Percentiles rank a stretch among this genome's conserved stretches.
phyloP scores from a whole-genome alignment of 2,329 filamentous ascomycete genomes.

The Gaeumannomyces tritici region DNA sequence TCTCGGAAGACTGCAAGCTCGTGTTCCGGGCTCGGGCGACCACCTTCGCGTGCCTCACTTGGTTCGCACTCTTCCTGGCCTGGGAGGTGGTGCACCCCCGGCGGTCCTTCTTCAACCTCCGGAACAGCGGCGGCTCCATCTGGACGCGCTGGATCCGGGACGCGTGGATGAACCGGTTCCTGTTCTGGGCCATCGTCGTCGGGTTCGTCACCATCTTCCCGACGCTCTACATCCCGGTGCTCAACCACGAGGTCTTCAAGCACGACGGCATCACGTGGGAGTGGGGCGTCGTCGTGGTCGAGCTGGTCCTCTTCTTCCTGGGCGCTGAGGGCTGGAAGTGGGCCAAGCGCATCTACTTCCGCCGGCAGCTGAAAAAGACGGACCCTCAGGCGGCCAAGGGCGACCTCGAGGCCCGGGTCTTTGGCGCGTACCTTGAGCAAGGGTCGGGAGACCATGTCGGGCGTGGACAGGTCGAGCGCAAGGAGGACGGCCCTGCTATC shows the following conservation, averaged over 20 bases:
- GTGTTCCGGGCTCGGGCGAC: conserved; percentile 57
- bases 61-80: conserved; percentile 58
- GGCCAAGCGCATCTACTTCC: conserved; percentile 26
- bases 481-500: neutral
- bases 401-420: conserved; percentile 4
- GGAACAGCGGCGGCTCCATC: conserved; percentile 30
- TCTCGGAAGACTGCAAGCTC: conserved; percentile 37
- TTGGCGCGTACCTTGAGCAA: neutral
- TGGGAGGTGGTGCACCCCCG: conserved; percentile 60
- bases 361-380: neutral
- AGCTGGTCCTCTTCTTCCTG: conserved; percentile 33
- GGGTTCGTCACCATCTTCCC: conserved; percentile 23
- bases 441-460: neutral
- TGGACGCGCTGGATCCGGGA: conserved; percentile 50
- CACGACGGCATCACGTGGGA: conserved; percentile 42
- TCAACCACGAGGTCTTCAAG: conserved; percentile 39
- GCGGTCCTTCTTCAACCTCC: conserved; percentile 56
- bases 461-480: neutral
- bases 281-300: conserved; percentile 39
- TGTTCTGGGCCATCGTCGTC: conserved; percentile 40
- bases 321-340: conserved; percentile 42
- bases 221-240: conserved; percentile 35
- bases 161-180: conserved; percentile 54
- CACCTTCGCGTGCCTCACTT: conserved; percentile 56
- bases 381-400: neutral